A percentile compares a stretch with the other conserved stretches of the same genome.
phyloP scores from a whole-genome alignment of 352 stramenopile species.

The Globisporangium cystogenes region DNA sequence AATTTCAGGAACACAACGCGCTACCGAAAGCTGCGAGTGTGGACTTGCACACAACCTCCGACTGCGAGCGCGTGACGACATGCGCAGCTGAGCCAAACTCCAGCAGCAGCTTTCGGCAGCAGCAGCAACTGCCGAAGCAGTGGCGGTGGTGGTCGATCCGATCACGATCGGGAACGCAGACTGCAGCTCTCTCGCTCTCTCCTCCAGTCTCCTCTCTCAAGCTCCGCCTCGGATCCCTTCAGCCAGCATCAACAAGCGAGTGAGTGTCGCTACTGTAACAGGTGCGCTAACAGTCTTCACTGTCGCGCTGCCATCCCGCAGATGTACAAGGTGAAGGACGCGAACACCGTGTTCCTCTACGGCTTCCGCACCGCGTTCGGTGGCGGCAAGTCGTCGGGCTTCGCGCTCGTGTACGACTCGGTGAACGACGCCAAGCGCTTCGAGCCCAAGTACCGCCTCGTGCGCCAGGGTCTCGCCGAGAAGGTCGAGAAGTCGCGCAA shows the following conservation, averaged over 20 bases:
- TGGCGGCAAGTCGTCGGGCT: constrained; percentile 97
- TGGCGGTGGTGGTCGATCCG: neutral
- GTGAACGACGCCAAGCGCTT: constrained; percentile 98
- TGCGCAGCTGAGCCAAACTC: neutral
- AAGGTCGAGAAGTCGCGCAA: constrained; percentile 98
- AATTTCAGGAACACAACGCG: neutral
- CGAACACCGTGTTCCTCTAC: constrained; percentile 95
- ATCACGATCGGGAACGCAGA: neutral
- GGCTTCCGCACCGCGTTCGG: constrained; percentile 98
- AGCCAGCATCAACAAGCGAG: neutral
- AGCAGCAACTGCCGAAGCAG: no score
- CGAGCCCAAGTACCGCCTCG: constrained; percentile 97
- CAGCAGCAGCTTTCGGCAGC: neutral
- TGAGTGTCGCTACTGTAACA: neutral
- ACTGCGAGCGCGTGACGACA: neutral
- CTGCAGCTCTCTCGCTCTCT: neutral
- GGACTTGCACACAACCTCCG: neutral
- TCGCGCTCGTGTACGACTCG: constrained; percentile 98
- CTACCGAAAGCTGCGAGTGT: neutral
- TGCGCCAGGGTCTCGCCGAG: constrained; percentile 87
- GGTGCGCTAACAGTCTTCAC: neutral
- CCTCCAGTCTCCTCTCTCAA: neutral
- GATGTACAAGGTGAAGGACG: constrained; percentile 96
- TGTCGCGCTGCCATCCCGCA: constrained; percentile 13
- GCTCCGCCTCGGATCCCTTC: neutral